Percentiles rank a stretch among this genome's conserved stretches.
phyloP scores from a whole-genome alignment of 2,329 filamentous ascomycete genomes.

The Venturia aucupariae region DNA sequence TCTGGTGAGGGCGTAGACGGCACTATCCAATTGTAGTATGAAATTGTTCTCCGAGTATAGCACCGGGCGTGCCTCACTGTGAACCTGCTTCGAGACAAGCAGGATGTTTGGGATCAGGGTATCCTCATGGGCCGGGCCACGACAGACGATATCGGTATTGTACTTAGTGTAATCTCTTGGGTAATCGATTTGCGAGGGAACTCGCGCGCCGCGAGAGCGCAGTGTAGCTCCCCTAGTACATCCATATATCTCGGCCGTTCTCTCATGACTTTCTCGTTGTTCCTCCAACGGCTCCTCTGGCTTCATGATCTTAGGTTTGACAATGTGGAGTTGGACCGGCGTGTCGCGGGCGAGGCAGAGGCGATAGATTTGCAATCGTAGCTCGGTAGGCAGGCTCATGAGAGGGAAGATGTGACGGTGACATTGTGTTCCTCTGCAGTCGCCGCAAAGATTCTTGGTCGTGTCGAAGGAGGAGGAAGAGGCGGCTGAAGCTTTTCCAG shows the following conservation, averaged over 20 bases:
- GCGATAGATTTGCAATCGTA: slow-evolving; percentile 37
- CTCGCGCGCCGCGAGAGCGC: not conserved
- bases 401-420: slow-evolving; percentile 25
- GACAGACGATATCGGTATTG: not conserved
- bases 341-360: slow-evolving; percentile 25
- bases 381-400: slow-evolving; percentile 37
- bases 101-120: slow-evolving; percentile 26
- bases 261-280: not conserved
- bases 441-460: not conserved
- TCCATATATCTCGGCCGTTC: not conserved
- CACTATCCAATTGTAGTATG: slow-evolving; percentile 29
- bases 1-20: slow-evolving; percentile 29
- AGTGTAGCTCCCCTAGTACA: not conserved
- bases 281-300: slow-evolving; percentile 16
- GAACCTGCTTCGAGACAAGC: slow-evolving; percentile 30
- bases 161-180: not conserved
- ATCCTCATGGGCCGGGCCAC: not conserved
- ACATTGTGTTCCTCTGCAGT: not conserved
- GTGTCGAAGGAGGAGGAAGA: not conserved
- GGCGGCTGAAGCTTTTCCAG: not conserved
- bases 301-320: slow-evolving; percentile 13
- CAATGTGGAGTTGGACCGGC: slow-evolving; percentile 24
- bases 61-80: slow-evolving; percentile 31
- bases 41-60: slow-evolving; percentile 34
- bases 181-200: not conserved